These are phyloP conservation scores for Clathrus columnatus DNA, from an alignment of 768 basidiomycete species.

Conservation along the genomic window DNA sequence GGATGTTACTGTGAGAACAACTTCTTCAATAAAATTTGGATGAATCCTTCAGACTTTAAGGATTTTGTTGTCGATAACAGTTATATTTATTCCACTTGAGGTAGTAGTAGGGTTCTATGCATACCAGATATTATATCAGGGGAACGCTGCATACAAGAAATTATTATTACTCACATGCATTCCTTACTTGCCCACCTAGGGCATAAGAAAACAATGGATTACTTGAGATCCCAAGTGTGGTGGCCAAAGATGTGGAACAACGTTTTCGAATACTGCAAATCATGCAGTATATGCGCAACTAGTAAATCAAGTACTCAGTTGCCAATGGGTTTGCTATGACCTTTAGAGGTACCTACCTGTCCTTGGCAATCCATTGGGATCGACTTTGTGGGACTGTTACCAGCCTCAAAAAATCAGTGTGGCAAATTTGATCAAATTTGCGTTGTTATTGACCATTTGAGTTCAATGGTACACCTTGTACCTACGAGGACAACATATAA, in stretches of 20 bases:
- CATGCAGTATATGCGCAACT: constrained; percentile 17
- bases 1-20: no score
- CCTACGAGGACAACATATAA: constrained; percentile 23
- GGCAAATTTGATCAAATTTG: constrained; percentile 19
- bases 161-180: constrained; percentile 28
- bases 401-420: constrained; percentile 16
- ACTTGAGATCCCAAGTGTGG: constrained; percentile 25
- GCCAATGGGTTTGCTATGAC: constrained; percentile 20
- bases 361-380: constrained; percentile 23
- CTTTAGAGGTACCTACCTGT: constrained; percentile 17
- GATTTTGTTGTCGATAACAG: constrained; percentile 10
- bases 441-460: constrained; percentile 17
- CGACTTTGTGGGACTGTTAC: constrained; percentile 21
- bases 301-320: constrained; percentile 17
- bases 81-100: constrained; percentile 6
- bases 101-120: constrained; percentile 1
- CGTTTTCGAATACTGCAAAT: constrained; percentile 19
- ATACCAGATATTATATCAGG: constrained; percentile 11
- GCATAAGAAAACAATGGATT: constrained; percentile 18
- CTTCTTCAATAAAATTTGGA: no score
- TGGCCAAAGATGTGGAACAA: constrained; percentile 28
- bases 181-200: constrained; percentile 21
- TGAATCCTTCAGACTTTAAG: neutral
- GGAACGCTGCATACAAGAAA: constrained; percentile 20
- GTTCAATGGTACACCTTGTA: constrained; percentile 21